Conservation (phyloP, 2,329 filamentous ascomycete species). For the Hypoxylon rubiginosum region DNA sequence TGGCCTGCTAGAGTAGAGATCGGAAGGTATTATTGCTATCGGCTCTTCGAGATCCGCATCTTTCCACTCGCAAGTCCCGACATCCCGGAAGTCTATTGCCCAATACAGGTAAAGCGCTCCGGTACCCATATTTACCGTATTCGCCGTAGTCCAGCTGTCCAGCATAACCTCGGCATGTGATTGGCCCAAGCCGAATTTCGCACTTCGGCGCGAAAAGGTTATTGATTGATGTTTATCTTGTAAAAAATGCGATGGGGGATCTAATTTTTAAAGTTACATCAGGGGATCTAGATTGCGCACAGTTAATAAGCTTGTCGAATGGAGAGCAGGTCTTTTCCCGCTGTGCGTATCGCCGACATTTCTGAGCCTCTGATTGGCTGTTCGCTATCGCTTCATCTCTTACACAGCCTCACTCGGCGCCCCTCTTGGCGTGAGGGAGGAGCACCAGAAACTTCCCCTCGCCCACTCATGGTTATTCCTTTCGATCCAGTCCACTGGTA, state of each 20-base stretch:
- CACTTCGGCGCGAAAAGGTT: slow-evolving; percentile 9
- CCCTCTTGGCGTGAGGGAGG: slow-evolving; percentile 38
- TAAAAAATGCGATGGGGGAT: slow-evolving; percentile 1
- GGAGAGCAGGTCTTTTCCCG: slow-evolving; percentile 10
- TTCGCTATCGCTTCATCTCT: slow-evolving; percentile 1
- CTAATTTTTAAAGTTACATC: slow-evolving; percentile 20
- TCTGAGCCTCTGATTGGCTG: slow-evolving; percentile 46
- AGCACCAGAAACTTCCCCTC: slow-evolving; percentile 32
- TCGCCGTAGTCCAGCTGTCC: neutral
- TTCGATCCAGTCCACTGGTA: slow-evolving; percentile 17
- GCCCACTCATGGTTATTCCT: slow-evolving; percentile 23
- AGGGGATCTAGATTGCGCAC: slow-evolving; percentile 8
- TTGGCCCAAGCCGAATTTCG: slow-evolving; percentile 31
- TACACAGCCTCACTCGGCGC: slow-evolving; percentile 49
- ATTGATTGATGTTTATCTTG: slow-evolving; percentile 17
- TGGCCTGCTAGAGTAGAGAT: slow-evolving; percentile 7
- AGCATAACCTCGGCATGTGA: slow-evolving; percentile 21
- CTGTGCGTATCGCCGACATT: slow-evolving; percentile 40
- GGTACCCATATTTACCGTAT: slow-evolving; percentile 16
- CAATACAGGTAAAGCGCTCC: neutral
- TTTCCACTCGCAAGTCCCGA: neutral
- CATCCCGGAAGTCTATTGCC: neutral
- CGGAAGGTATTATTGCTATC: slow-evolving; percentile 1
- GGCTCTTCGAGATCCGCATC: neutral
- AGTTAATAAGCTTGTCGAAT: slow-evolving; percentile 16